These are phyloP conservation scores for Euphorbia lathyris DNA, from an alignment of 345 rosid genomes.

Conservation along the genomic window DNA sequence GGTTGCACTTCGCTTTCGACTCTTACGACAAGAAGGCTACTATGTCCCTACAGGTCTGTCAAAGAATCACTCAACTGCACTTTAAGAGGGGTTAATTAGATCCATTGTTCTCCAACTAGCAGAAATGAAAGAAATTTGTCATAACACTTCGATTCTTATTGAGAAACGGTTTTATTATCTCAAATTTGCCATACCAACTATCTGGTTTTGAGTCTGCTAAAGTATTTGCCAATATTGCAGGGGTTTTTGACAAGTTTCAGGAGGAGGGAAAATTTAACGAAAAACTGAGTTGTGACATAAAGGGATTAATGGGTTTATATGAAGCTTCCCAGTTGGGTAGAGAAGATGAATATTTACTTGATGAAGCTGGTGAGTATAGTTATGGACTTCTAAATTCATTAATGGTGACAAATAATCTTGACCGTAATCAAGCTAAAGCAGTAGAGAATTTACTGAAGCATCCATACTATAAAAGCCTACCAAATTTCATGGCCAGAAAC, in stretches of 20 bases:
- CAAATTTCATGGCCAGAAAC: conserved; percentile 29
- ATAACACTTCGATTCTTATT: no score
- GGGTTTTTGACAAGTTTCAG: conserved; percentile 30
- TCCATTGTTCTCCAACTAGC: no score
- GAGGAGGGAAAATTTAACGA: conserved; percentile 27
- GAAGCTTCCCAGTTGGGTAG: conserved; percentile 54
- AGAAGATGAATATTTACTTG: conserved; percentile 46
- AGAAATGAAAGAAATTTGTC: no score
- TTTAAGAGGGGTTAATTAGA: no score
- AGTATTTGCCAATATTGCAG: conserved; percentile 19
- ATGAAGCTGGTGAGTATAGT: conserved; percentile 29
- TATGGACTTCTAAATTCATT: conserved; percentile 21
- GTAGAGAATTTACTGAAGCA: conserved; percentile 23
- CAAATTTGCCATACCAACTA: neutral
- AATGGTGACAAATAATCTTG: neutral
- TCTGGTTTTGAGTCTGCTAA: neutral
- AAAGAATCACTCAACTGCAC: neutral
- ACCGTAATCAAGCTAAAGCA: conserved; percentile 17
- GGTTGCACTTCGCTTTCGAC: conserved; percentile 25
- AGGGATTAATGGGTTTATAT: conserved; percentile 38
- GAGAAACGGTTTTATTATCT: no score
- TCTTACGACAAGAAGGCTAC: conserved; percentile 26
- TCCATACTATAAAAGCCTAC: conserved; percentile 39
- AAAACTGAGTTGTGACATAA: conserved; percentile 20
- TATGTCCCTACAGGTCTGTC: conserved; percentile 21